Conservation (phyloP, 352 stramenopile genomes). For the Pythium rhizo-oryzae region DNA sequence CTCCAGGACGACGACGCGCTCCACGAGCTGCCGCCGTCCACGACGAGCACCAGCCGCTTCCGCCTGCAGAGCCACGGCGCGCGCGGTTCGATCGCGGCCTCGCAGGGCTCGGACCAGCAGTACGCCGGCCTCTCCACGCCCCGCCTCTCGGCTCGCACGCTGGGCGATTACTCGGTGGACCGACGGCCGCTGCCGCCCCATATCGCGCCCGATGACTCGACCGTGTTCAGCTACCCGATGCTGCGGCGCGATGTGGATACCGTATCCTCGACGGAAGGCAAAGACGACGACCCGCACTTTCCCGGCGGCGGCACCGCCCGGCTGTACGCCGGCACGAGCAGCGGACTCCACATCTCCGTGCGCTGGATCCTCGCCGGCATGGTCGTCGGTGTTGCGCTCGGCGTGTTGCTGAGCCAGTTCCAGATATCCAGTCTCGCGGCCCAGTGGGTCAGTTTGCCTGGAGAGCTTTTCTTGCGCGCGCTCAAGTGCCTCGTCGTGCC, state of each 20-base stretch:
- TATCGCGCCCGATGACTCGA: background rate
- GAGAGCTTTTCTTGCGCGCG: conserved; percentile 68
- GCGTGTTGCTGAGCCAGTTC: conserved; percentile 44
- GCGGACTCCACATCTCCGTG: conserved; percentile 45
- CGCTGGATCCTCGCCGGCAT: conserved; percentile 53
- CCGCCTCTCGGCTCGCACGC: no score
- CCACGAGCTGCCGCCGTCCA: background rate
- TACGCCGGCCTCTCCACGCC: no score
- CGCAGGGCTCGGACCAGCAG: background rate
- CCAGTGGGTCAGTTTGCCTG: conserved; percentile 60
- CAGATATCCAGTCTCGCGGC: conserved; percentile 42
- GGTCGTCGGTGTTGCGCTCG: conserved; percentile 46
- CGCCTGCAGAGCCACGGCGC: background rate
- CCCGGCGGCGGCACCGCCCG: conserved; percentile 25
- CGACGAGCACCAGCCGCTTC: background rate
- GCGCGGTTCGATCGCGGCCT: background rate
- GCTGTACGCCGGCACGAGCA: conserved; percentile 43
- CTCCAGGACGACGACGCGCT: background rate
- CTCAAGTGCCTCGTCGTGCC: no score
- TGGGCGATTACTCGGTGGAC: no score
- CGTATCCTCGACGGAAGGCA: background rate
- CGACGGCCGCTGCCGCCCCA: background rate
- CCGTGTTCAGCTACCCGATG: conserved; percentile 1
- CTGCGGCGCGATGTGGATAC: conserved; percentile 10
- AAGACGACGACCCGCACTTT: background rate